Conservation (phyloP, 345 rosid species). For the Pelargonium nanum region DNA sequence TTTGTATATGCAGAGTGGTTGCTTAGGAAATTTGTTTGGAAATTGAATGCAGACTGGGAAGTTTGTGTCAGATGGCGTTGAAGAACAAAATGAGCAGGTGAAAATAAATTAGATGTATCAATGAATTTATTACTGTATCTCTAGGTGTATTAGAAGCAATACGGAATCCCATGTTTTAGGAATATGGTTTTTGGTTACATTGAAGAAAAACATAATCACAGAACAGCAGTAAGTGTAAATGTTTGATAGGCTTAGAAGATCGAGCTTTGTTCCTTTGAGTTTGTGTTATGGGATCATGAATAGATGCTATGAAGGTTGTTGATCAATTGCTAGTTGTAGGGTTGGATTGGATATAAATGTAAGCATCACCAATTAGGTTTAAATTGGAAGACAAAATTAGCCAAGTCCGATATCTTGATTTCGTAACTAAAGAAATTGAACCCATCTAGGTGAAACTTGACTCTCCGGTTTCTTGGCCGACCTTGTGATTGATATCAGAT, state of each 20-base stretch:
- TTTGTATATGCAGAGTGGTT: background rate
- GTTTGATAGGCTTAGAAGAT: too few relatives aligned
- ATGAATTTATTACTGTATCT: background rate
- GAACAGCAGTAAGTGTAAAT: too few relatives aligned
- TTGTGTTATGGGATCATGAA: too few relatives aligned
- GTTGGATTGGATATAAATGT: background rate
- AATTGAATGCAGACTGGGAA: constrained; percentile 53
- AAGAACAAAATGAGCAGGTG: constrained; percentile 89
- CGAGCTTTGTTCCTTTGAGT: too few relatives aligned
- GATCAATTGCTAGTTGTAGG: too few relatives aligned
- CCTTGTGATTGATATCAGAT: background rate
- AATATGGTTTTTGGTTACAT: too few relatives aligned
- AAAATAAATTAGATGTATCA: background rate
- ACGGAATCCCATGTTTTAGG: too few relatives aligned
- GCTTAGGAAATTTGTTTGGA: background rate
- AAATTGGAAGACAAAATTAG: background rate
- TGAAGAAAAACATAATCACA: too few relatives aligned
- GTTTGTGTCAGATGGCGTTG: constrained; percentile 54
- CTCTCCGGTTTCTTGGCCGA: background rate
- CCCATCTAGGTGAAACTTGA: background rate
- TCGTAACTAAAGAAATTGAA: background rate
- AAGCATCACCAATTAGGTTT: background rate
- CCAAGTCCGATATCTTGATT: background rate
- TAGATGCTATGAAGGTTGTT: too few relatives aligned
- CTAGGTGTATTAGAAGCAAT: background rate